Evolutionary conservation across 2,329 filamentous ascomycete genomes (phyloP).

Genomic region (Fusarium brachygibbosum): DNA sequence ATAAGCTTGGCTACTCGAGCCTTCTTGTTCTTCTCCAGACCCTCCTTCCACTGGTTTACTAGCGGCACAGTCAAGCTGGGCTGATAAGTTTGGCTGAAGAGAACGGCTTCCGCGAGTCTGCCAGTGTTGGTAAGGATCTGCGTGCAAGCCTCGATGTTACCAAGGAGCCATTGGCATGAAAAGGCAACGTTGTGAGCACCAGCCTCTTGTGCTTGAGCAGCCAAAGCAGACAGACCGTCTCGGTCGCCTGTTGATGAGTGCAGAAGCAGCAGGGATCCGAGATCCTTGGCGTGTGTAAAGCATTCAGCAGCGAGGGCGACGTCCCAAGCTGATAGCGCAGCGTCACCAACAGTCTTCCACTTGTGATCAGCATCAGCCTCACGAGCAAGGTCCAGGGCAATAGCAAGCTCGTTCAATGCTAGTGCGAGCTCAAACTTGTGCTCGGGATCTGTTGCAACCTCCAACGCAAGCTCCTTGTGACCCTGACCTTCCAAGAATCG

Average conservation of each 20-base stretch:
- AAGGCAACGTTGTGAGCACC: slow-evolving; percentile 95
- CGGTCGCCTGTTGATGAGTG: slow-evolving; percentile 88
- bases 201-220: slow-evolving; percentile 78
- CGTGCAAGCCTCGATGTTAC: slow-evolving; percentile 84
- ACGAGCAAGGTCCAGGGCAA: slow-evolving; percentile 86
- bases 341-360: slow-evolving; percentile 97
- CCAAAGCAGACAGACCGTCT: slow-evolving; percentile 79
- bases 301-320: slow-evolving; percentile 90
- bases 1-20: slow-evolving; percentile 85
- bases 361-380: slow-evolving; percentile 93
- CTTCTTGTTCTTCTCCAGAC: slow-evolving; percentile 87
- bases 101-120: slow-evolving; percentile 84
- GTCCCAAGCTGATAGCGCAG: slow-evolving; percentile 88
- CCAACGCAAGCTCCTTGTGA: slow-evolving; percentile 93
- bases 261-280: slow-evolving; percentile 88
- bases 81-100: slow-evolving; percentile 97
- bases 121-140: slow-evolving; percentile 84
- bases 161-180: slow-evolving; percentile 87
- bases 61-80: slow-evolving; percentile 78
- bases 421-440: slow-evolving; percentile 96
- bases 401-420: slow-evolving; percentile 83
- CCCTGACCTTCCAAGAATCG: slow-evolving; percentile 97
- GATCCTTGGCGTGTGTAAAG: slow-evolving; percentile 89
- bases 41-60: slow-evolving; percentile 84
- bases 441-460: slow-evolving; percentile 93